A percentile compares a stretch with the other conserved stretches of the same genome.
Evolutionary conservation across 257 asterid species (phyloP).

Genomic region (Phtheirospermum japonicum): DNA sequence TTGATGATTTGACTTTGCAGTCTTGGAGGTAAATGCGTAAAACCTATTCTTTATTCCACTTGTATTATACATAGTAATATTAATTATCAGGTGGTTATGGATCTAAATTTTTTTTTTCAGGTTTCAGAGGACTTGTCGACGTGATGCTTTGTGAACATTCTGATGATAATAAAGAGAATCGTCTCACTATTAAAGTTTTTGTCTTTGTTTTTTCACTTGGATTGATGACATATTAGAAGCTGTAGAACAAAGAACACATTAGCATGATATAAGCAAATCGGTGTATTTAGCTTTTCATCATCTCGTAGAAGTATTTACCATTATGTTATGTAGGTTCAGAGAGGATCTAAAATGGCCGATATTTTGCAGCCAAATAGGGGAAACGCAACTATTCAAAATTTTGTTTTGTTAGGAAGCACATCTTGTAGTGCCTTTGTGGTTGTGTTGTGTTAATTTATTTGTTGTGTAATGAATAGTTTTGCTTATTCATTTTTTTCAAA

Average conservation of each 20-base stretch:
- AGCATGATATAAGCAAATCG: slow-evolving; percentile 16
- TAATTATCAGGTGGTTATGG: slow-evolving; percentile 8
- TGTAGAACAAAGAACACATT: slow-evolving; percentile 24
- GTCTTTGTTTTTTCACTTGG: slow-evolving; percentile 10
- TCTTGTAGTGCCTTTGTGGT: slow-evolving; percentile 9
- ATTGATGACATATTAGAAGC: slow-evolving; percentile 24
- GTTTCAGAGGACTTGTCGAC: slow-evolving; percentile 23
- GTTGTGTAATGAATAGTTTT: no score
- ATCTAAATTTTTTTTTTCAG: slow-evolving; percentile 25
- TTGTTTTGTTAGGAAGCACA: slow-evolving; percentile 18
- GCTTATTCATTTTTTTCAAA: no score
- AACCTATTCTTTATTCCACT: slow-evolving; percentile 9
- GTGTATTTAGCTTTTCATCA: slow-evolving; percentile 4
- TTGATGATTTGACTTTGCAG: slow-evolving; percentile 43
- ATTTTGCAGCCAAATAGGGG: slow-evolving; percentile 25
- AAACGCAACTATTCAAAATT: slow-evolving; percentile 9
- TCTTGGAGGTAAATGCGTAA: slow-evolving; percentile 36
- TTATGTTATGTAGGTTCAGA: slow-evolving; percentile 20
- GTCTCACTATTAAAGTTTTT: slow-evolving; percentile 8
- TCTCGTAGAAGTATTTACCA: slow-evolving; percentile 4
- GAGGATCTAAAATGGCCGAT: slow-evolving; percentile 9
- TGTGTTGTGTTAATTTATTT: background rate
- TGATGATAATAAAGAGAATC: slow-evolving; percentile 29
- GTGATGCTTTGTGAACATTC: slow-evolving; percentile 26
- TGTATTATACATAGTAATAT: background rate